Evolutionary conservation across 306 rosid species (phyloP).

Genomic region (Acacia melanoxylon): DNA sequence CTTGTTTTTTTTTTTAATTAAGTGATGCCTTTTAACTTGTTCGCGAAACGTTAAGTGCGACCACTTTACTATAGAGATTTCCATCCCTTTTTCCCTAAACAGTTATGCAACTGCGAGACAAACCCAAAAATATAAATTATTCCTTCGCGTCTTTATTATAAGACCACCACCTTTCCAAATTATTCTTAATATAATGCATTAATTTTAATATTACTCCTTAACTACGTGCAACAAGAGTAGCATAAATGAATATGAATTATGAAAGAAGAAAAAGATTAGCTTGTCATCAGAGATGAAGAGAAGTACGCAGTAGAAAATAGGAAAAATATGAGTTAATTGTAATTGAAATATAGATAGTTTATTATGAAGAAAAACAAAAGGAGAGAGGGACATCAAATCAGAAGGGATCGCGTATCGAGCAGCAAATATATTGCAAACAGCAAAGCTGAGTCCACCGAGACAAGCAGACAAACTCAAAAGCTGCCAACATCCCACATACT

Average conservation of each 20-base stretch:
- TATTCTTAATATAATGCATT: too few species aligned
- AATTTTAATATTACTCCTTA: too few species aligned
- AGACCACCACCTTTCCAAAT: too few species aligned
- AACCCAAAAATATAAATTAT: background rate
- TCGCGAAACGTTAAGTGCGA: background rate
- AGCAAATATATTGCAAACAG: background rate
- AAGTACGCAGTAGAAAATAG: too few species aligned
- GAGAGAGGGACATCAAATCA: background rate
- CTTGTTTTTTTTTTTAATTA: background rate
- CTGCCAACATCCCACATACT: background rate
- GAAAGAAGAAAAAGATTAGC: too few species aligned
- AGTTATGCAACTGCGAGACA: background rate
- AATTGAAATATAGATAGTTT: too few species aligned
- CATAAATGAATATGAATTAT: too few species aligned
- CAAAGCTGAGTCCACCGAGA: constrained; percentile 13
- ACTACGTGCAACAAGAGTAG: too few species aligned
- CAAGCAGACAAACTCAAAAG: background rate
- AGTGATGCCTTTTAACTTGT: background rate
- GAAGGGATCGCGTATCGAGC: constrained; percentile 2
- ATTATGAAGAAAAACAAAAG: too few species aligned
- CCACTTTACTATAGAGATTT: background rate
- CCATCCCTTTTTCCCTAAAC: background rate
- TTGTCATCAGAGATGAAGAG: too few species aligned
- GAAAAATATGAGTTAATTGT: too few species aligned
- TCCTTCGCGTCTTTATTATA: background rate